Conservation (phyloP, 306 rosid genomes). For the Cucurbita moschata region DNA sequence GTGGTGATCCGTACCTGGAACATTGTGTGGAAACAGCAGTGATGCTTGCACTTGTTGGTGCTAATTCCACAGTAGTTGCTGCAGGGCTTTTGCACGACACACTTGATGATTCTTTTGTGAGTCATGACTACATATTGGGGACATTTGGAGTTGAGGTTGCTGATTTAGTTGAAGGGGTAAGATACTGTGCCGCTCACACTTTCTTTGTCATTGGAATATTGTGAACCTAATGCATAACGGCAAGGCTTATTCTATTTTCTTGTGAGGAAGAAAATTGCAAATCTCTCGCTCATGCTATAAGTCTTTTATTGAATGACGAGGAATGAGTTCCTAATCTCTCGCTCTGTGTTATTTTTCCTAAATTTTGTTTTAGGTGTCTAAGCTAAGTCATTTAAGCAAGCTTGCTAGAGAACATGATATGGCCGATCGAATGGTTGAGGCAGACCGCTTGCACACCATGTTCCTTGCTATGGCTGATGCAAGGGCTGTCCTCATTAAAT, state of each 20-base stretch:
- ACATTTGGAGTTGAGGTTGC: constrained; percentile 73
- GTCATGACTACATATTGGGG: constrained; percentile 47
- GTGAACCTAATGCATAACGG: background rate
- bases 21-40: constrained; percentile 95
- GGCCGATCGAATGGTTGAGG: constrained; percentile 66
- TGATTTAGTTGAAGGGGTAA: constrained; percentile 89
- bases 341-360: background rate
- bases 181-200: background rate
- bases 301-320: background rate
- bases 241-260: background rate
- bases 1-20: constrained; percentile 88
- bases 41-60: constrained; percentile 80
- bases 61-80: constrained; percentile 81
- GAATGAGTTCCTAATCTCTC: constrained; percentile 11
- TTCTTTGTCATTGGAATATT: background rate
- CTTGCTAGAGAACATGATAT: constrained; percentile 87
- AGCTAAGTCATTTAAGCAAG: constrained; percentile 85
- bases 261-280: background rate
- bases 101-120: constrained; percentile 71
- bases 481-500: constrained; percentile 83
- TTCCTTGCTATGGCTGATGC: constrained; percentile 99
- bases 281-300: background rate
- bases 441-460: constrained; percentile 95
- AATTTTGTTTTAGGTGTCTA: constrained; percentile 48
- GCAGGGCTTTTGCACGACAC: constrained; percentile 97